These are phyloP conservation scores for Heliamphora exappendiculata DNA, from an alignment of 148 eudicot species.

Conservation along the genomic window DNA sequence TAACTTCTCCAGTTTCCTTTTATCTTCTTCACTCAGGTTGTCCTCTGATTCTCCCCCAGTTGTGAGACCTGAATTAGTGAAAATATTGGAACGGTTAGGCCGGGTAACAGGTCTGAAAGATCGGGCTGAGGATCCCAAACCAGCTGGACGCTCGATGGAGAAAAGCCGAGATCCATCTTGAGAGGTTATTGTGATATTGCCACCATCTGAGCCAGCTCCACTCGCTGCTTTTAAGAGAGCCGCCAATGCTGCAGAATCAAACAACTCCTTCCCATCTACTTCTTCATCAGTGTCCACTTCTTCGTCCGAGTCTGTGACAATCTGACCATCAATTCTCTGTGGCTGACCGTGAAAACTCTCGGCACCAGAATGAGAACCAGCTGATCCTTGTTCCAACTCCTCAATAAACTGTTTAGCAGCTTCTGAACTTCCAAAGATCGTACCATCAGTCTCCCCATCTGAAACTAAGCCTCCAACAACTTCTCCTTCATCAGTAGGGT, in stretches of 20 bases:
- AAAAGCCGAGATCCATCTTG: slow-evolving; percentile 86
- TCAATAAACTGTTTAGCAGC: slow-evolving; percentile 62
- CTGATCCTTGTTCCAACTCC: slow-evolving; percentile 58
- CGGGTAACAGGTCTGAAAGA: slow-evolving; percentile 49
- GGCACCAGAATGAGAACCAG: slow-evolving; percentile 25
- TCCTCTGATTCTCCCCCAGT: slow-evolving; percentile 39
- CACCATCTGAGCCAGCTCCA: slow-evolving; percentile 54
- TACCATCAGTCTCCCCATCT: slow-evolving; percentile 58
- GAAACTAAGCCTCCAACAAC: slow-evolving; percentile 38
- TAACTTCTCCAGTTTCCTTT: slow-evolving; percentile 62
- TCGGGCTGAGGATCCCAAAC: slow-evolving; percentile 70
- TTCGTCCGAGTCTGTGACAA: slow-evolving; percentile 79
- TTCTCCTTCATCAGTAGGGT: slow-evolving; percentile 29
- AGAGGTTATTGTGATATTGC: slow-evolving; percentile 62
- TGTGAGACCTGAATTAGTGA: slow-evolving; percentile 32
- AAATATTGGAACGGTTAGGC: slow-evolving; percentile 40
- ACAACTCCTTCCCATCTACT: slow-evolving; percentile 68
- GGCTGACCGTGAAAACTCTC: slow-evolving; percentile 38
- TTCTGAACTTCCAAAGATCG: slow-evolving; percentile 55
- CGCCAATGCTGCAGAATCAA: slow-evolving; percentile 88
- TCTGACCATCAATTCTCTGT: slow-evolving; percentile 63
- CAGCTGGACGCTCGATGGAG: slow-evolving; percentile 94
- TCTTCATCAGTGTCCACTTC: slow-evolving; percentile 81
- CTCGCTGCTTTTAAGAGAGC: slow-evolving; percentile 90
- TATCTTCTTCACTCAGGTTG: slow-evolving; percentile 73